Conservation (phyloP, 495 filamentous ascomycete species). For the Tetracladium marchalianum region DNA sequence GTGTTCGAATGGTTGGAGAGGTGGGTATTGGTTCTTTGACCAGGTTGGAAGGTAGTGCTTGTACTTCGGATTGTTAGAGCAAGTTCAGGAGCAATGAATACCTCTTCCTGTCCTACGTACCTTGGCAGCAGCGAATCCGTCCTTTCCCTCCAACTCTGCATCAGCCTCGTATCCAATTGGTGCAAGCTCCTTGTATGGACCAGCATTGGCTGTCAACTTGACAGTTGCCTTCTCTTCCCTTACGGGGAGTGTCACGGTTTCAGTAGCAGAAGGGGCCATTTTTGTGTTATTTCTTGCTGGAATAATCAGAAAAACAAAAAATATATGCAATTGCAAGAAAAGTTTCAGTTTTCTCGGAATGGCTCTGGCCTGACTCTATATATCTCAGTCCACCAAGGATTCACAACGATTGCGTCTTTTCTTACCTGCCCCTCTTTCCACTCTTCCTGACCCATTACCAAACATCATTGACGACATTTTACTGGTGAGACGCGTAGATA, state of each 20-base stretch:
- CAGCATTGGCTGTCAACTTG: conserved; percentile 29
- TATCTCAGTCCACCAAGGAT: background rate
- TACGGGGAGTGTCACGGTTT: conserved; percentile 25
- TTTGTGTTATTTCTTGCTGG: conserved; percentile 6
- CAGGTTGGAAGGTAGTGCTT: conserved; percentile 71
- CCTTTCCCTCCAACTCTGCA: conserved; percentile 34
- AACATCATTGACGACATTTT: no score
- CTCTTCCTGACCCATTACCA: no score
- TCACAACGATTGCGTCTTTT: conserved; percentile 5
- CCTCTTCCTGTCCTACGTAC: conserved; percentile 7
- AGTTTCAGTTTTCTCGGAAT: background rate
- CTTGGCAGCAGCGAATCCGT: conserved; percentile 29
- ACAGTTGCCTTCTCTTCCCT: conserved; percentile 20
- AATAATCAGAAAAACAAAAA: background rate
- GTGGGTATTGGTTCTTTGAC: conserved; percentile 52
- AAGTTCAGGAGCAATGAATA: background rate
- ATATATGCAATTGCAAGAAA: background rate
- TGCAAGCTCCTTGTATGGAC: conserved; percentile 52
- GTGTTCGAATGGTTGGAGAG: conserved; percentile 61
- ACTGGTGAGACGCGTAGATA: no score
- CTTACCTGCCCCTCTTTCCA: no score
- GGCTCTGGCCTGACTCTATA: background rate
- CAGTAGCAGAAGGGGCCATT: conserved; percentile 47
- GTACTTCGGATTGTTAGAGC: conserved; percentile 35
- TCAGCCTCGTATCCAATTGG: conserved; percentile 41